A percentile compares a stretch with the other conserved stretches of the same genome.
These are phyloP conservation scores for Cladosporium colombiae DNA, from an alignment of 2,329 filamentous ascomycete genomes.

Conservation along the genomic window DNA sequence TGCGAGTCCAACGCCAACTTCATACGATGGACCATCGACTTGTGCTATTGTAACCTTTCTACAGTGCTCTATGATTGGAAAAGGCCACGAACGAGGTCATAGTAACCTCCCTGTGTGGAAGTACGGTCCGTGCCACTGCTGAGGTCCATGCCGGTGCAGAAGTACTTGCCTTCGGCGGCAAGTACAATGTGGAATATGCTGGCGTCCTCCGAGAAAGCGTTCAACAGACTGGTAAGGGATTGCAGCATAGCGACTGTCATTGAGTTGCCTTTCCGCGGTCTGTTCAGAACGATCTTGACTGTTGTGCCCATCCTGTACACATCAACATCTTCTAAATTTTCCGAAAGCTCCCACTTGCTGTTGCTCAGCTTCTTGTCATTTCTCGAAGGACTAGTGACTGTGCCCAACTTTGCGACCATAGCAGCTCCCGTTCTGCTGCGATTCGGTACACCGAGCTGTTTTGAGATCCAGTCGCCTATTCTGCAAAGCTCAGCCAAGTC, in stretches of 20 bases:
- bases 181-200: constrained; percentile 24
- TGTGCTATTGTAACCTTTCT: constrained; percentile 25
- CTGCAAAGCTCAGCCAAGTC: constrained; percentile 27
- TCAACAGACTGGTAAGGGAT: constrained; percentile 23
- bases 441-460: constrained; percentile 25
- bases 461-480: constrained; percentile 32
- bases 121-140: constrained; percentile 20
- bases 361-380: neutral
- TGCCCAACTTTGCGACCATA: constrained; percentile 13
- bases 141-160: constrained; percentile 30
- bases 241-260: constrained; percentile 26
- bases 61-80: constrained; percentile 24
- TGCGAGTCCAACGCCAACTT: constrained; percentile 26
- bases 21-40: constrained; percentile 24
- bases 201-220: constrained; percentile 19
- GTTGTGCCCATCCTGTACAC: constrained; percentile 12
- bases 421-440: constrained; percentile 31
- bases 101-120: constrained; percentile 19
- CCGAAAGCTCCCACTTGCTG: neutral
- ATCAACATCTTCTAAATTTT: neutral
- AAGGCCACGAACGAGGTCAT: constrained; percentile 23
- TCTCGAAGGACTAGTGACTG: neutral
- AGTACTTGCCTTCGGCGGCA: constrained; percentile 27
- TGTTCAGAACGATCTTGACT: constrained; percentile 24
- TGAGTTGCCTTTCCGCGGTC: constrained; percentile 26